A percentile compares a stretch with the other conserved stretches of the same genome.
Conservation (phyloP, 805 yeast genomes). For the Yarrowia sp. region DNA sequence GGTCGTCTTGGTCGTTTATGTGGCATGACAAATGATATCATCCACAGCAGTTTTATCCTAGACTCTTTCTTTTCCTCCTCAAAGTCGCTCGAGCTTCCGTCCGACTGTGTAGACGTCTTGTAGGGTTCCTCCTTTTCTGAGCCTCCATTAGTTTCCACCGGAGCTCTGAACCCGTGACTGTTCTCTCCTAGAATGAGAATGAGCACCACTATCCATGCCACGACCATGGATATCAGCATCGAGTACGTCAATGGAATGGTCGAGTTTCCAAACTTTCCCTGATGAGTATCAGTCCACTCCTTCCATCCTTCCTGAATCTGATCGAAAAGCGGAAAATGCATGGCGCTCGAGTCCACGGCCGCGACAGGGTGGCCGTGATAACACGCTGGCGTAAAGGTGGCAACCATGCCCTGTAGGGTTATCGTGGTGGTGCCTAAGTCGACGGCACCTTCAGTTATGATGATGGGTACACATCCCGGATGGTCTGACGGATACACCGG, state of each 20-base stretch:
- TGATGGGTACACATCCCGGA: constrained; percentile 31
- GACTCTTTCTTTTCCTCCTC: constrained; percentile 23
- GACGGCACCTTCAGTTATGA: constrained; percentile 31
- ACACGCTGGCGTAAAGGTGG: constrained; percentile 41
- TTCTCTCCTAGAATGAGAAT: constrained; percentile 35
- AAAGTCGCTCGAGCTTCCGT: not conserved
- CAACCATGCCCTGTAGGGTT: constrained; percentile 10
- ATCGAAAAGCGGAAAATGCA: constrained; percentile 31
- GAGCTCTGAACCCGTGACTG: constrained; percentile 24
- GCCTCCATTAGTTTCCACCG: constrained; percentile 7
- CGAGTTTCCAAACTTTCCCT: constrained; percentile 36
- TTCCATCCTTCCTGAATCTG: constrained; percentile 40
- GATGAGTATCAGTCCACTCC: constrained; percentile 37
- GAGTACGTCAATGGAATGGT: constrained; percentile 26
- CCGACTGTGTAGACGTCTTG: constrained; percentile 1
- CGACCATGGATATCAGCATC: constrained; percentile 35
- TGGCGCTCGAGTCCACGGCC: constrained; percentile 31
- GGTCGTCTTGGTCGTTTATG: constrained; percentile 31
- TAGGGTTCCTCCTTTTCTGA: constrained; percentile 8
- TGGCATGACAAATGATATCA: constrained; percentile 28
- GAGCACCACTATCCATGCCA: constrained; percentile 38
- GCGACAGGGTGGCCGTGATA: constrained; percentile 41
- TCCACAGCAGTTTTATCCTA: constrained; percentile 17
- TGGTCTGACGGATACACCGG: constrained; percentile 33
- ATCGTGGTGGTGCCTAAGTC: constrained; percentile 33